Conservation (phyloP, 148 eudicot genomes). For the Nyssa sinensis region DNA sequence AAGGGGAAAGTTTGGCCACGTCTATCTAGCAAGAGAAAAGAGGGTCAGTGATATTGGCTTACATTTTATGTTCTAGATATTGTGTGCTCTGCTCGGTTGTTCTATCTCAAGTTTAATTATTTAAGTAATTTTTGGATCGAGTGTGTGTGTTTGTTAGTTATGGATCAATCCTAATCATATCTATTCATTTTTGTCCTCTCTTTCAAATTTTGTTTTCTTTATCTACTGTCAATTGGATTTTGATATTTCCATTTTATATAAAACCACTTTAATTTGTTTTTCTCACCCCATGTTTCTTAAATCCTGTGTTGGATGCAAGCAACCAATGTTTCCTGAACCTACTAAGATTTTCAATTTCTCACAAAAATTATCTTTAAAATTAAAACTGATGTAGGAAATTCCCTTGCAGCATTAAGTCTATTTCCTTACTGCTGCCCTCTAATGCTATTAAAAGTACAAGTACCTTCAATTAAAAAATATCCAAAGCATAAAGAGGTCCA, state of each 20-base stretch:
- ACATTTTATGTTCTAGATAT: neutral
- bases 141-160: neutral
- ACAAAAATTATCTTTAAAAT: too few relatives aligned
- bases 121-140: neutral
- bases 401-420: neutral
- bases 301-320: neutral
- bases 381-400: neutral
- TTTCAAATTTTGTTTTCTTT: neutral
- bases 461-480: too few relatives aligned
- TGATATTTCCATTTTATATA: neutral
- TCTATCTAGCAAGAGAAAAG: conserved; percentile 86
- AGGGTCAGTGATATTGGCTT: conserved; percentile 51
- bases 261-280: neutral
- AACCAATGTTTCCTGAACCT: neutral
- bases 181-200: too few relatives aligned
- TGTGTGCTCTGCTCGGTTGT: neutral
- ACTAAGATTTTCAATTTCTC: too few relatives aligned
- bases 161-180: too few relatives aligned
- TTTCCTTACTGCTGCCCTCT: too few relatives aligned
- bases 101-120: neutral
- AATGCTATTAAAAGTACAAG: neutral
- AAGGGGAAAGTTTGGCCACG: conserved; percentile 96
- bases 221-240: neutral
- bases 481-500: too few relatives aligned
- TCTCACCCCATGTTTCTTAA: neutral